A percentile compares a stretch with the other conserved stretches of the same genome.
Conservation (phyloP, 495 filamentous ascomycete genomes). For the Hyphodiscus hymeniophilus region DNA sequence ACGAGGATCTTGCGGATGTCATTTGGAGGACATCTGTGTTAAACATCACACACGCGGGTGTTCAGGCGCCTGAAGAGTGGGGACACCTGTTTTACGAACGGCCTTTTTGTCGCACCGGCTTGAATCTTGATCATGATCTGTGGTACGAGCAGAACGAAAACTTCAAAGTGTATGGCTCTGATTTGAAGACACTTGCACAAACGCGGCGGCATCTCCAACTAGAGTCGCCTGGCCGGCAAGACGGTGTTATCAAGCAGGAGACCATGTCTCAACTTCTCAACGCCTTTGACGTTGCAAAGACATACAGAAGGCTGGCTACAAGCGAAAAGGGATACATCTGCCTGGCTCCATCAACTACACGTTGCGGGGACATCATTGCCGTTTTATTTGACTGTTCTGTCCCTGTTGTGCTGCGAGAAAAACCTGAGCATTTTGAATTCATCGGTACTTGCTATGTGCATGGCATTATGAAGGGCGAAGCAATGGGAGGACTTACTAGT, state of each 20-base stretch:
- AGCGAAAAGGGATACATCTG: constrained; percentile 4
- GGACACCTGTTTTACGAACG: constrained; percentile 1
- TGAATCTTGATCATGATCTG: too few species aligned
- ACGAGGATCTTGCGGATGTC: too few species aligned
- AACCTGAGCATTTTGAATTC: neutral
- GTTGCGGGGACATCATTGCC: neutral
- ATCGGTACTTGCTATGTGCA: constrained; percentile 1
- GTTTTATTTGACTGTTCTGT: neutral
- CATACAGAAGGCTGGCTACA: neutral
- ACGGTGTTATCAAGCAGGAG: too few species aligned
- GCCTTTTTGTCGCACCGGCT: too few species aligned
- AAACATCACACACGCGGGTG: neutral
- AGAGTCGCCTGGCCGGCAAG: neutral
- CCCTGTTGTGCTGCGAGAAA: neutral
- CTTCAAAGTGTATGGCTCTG: constrained; percentile 1
- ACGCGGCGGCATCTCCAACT: neutral
- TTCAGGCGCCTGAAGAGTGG: neutral
- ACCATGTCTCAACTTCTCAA: neutral
- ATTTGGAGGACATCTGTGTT: neutral
- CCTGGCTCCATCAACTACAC: neutral
- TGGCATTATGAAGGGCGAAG: constrained; percentile 2
- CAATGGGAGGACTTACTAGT: too few species aligned
- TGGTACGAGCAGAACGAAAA: neutral
- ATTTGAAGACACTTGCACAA: neutral
- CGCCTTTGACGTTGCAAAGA: neutral